Percentiles rank a stretch among this genome's conserved stretches.
These are phyloP conservation scores for Macroventuria anomochaeta DNA, from an alignment of 2,329 filamentous ascomycete species.

Conservation along the genomic window DNA sequence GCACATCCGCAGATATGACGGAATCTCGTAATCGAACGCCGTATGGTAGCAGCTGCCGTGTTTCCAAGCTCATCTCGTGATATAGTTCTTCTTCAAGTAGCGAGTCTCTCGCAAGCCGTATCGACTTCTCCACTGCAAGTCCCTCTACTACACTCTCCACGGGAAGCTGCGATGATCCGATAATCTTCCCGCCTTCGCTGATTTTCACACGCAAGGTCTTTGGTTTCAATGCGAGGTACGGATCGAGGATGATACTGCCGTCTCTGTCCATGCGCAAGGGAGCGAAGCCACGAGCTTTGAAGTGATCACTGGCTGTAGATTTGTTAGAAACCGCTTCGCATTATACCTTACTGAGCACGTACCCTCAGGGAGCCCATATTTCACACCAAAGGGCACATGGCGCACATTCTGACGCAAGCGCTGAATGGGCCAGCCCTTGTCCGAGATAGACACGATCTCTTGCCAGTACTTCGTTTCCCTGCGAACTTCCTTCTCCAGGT, in stretches of 20 bases:
- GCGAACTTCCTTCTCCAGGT: slow-evolving; percentile 77
- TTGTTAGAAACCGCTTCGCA: background rate
- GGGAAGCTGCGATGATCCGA: slow-evolving; percentile 60
- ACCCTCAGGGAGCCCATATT: slow-evolving; percentile 87
- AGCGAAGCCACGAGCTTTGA: slow-evolving; percentile 76
- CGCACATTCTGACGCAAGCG: slow-evolving; percentile 55
- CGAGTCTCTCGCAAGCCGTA: slow-evolving; percentile 78
- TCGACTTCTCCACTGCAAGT: slow-evolving; percentile 68
- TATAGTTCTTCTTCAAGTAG: slow-evolving; percentile 87
- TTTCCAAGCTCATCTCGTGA: slow-evolving; percentile 85
- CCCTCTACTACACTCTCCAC: slow-evolving; percentile 49
- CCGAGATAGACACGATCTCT: slow-evolving; percentile 79
- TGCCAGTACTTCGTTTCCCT: slow-evolving; percentile 89
- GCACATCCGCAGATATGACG: slow-evolving; percentile 44
- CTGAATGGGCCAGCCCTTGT: slow-evolving; percentile 81
- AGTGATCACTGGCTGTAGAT: slow-evolving; percentile 58
- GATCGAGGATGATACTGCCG: slow-evolving; percentile 77
- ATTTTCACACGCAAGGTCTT: slow-evolving; percentile 73
- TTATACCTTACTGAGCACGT: slow-evolving; percentile 22
- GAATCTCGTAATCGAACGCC: slow-evolving; percentile 68
- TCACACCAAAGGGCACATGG: slow-evolving; percentile 80
- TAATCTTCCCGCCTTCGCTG: slow-evolving; percentile 62
- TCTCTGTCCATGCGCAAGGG: slow-evolving; percentile 76
- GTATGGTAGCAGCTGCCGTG: slow-evolving; percentile 72
- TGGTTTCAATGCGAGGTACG: slow-evolving; percentile 61